Base-by-base conservation (phyloP, 306 rosid species). In the Rosa lucieae region DNA sequence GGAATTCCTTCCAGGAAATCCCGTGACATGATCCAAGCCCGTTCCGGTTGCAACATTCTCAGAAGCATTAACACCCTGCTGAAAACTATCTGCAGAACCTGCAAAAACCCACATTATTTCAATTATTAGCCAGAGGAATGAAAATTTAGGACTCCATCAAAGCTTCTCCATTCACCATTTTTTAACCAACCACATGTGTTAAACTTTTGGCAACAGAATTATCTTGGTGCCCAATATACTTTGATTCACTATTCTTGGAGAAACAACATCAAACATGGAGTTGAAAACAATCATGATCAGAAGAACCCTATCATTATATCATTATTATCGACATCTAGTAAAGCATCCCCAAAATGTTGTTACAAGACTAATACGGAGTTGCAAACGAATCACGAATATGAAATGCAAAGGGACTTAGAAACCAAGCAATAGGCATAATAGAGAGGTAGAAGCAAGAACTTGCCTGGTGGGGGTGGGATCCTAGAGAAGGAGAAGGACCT, bases 1-100 rank as follows among this genome's bases (percentile, higher is more conserved):
- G 77, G 49, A 73, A 37, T 53, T 53, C 77, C 77, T 53, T 53
- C 3, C 10, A 75, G 82, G 84, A 76, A 77, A 56, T 14, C 37
- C 79, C 32, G 49, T 10, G 26, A 3, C 70, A 58, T 70, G 13
- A 26, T 55, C 12, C 3, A 32, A 56, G 17, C 11, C 26, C 12
- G 49, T 78, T 20, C 78, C 63, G 40, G 79, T 86, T 79, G 78
- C 79, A 66, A 72, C 15, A 21, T 61, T 78, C 74, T 77, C 81
- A 75, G 67, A 69, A 70, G 75, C 70, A 65, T 59, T 66, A 73
- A 29, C 56, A 62, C 23, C 74, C 26, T 55, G 10, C 58, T 52
- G 76, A 40, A 83, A 65, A 79, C 58, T 75, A 52, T 37, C 37
- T 17, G 51, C 70, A 43, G 67, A 39, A 62, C 78, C 72, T 51